Conservation (phyloP, 108 stramenopile genomes). For the Cyclostephanos invisitatus region DNA sequence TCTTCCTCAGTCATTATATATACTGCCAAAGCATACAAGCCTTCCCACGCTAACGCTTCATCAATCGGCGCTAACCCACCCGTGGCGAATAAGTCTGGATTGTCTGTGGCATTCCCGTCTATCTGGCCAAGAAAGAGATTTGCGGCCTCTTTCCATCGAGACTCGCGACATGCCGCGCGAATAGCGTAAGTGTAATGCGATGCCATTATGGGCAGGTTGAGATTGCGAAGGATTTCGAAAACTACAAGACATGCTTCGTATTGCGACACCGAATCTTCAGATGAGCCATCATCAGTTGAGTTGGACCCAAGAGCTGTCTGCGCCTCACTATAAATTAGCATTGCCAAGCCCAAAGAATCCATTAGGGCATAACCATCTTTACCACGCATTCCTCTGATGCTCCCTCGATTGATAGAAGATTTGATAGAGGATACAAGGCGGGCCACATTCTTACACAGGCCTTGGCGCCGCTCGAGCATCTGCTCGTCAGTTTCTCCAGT, state of each 20-base stretch:
- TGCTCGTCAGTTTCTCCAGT: neutral
- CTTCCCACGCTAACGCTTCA: constrained; percentile 53
- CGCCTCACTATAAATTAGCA: constrained; percentile 42
- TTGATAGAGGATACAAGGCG: constrained; percentile 27
- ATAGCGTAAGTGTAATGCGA: constrained; percentile 63
- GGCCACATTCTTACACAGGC: constrained; percentile 22
- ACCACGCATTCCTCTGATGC: constrained; percentile 35
- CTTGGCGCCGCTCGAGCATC: neutral
- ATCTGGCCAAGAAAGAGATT: constrained; percentile 67
- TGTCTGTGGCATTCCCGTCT: constrained; percentile 52
- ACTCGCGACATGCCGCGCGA: constrained; percentile 55
- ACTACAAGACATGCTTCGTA: constrained; percentile 47
- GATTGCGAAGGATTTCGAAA: constrained; percentile 43
- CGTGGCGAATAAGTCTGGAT: constrained; percentile 36
- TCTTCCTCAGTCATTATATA: constrained; percentile 17
- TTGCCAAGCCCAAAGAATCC: constrained; percentile 31
- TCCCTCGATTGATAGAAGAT: constrained; percentile 30
- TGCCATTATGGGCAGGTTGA: constrained; percentile 62
- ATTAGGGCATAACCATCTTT: constrained; percentile 29
- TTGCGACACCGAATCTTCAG: constrained; percentile 8
- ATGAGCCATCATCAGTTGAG: neutral
- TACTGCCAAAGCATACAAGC: constrained; percentile 65
- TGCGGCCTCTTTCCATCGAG: constrained; percentile 63
- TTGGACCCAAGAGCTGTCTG: constrained; percentile 20
- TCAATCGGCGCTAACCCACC: constrained; percentile 46